These are phyloP conservation scores for Kingdonia uniflora DNA, from an alignment of 164 flowering plant genomes.

Conservation along the genomic window DNA sequence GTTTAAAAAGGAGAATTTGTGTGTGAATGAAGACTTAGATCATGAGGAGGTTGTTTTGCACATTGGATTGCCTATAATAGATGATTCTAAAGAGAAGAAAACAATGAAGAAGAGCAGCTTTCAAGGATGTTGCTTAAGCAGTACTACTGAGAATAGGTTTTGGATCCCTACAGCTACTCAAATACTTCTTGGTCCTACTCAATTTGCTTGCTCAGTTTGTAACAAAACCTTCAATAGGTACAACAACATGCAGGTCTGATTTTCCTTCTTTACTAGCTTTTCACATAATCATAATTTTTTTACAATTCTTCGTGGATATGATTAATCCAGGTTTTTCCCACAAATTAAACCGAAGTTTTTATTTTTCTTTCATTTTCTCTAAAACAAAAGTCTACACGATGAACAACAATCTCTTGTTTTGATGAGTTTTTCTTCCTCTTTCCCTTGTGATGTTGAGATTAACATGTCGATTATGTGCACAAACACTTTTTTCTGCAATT, in stretches of 20 bases:
- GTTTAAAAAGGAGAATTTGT: not conserved
- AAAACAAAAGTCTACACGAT: too few species aligned
- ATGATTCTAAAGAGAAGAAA: constrained; percentile 20
- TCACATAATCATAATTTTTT: not conserved
- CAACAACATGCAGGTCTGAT: constrained; percentile 95
- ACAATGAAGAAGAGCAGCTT: constrained; percentile 15
- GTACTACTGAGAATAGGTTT: constrained; percentile 33
- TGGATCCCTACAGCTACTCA: constrained; percentile 94
- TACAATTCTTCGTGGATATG: too few species aligned
- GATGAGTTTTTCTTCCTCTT: too few species aligned
- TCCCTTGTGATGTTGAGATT: too few species aligned
- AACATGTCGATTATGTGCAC: too few species aligned
- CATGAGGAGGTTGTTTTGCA: constrained; percentile 50
- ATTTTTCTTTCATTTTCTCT: too few species aligned
- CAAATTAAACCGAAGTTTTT: too few species aligned
- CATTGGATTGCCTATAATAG: constrained; percentile 56
- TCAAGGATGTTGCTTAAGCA: constrained; percentile 16
- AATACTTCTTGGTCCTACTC: constrained; percentile 82
- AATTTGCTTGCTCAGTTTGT: constrained; percentile 76
- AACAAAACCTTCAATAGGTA: constrained; percentile 88
- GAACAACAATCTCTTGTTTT: too few species aligned
- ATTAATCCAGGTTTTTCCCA: too few species aligned
- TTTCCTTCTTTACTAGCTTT: not conserved
- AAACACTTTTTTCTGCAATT: too few species aligned
- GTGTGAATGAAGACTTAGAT: constrained; percentile 29